Percentiles rank a stretch among this genome's conserved stretches.
Conservation (phyloP, 495 filamentous ascomycete genomes). For the Hypoxylon rickii region DNA sequence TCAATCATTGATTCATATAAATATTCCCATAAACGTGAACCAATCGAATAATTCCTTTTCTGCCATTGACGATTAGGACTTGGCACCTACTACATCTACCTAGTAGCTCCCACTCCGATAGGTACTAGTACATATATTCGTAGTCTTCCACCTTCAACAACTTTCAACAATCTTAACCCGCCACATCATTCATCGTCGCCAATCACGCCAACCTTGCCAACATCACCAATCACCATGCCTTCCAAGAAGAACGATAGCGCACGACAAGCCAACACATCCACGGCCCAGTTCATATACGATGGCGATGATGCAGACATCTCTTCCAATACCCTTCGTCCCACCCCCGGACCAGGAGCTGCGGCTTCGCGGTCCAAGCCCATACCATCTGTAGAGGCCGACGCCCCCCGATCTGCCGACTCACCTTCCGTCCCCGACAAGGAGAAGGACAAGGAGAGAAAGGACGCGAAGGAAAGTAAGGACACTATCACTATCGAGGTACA, state of each 20-base stretch:
- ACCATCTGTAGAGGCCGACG: constrained; percentile 35
- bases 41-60: too few relatives aligned
- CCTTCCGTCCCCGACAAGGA: constrained; percentile 35
- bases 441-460: constrained; percentile 38
- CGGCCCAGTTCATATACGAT: constrained; percentile 47
- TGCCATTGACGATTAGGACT: too few relatives aligned
- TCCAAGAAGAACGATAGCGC: constrained; percentile 44
- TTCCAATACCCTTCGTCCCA: constrained; percentile 29
- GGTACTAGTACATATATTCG: too few relatives aligned
- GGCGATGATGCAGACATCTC: constrained; percentile 38
- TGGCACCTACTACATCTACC: too few relatives aligned
- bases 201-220: neutral
- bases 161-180: too few relatives aligned
- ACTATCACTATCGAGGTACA: constrained; percentile 49
- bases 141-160: neutral
- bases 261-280: constrained; percentile 48
- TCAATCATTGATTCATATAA: too few relatives aligned
- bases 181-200: too few relatives aligned
- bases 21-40: too few relatives aligned
- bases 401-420: constrained; percentile 27
- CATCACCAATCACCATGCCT: constrained; percentile 37
- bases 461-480: constrained; percentile 30
- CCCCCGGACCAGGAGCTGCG: constrained; percentile 27
- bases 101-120: too few relatives aligned
- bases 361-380: constrained; percentile 28